Base-by-base conservation (phyloP, 345 rosid species). In the Conringia planisiliqua region DNA sequence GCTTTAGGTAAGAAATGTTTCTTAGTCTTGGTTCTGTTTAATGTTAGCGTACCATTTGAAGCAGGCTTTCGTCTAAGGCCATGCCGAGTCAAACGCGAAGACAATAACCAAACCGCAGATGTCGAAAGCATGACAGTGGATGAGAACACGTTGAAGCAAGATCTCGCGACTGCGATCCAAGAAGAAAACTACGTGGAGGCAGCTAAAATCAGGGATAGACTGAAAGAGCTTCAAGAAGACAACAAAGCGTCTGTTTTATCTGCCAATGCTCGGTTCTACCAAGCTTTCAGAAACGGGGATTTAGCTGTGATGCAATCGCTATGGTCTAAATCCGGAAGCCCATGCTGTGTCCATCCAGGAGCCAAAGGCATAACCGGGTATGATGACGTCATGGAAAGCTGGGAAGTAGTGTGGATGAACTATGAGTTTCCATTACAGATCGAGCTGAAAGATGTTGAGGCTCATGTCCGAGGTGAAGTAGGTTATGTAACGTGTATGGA, bases 321-420 rank as follows among this genome's bases (percentile, higher is more conserved):
- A 3, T 90, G 97, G 98, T 78, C 87, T 1, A 87, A 82, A 74
- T 79, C 86, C 0, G 89, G 83, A 55, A 78, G 86, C 46, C 86
- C 84, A 0, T 90, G 97, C 64, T 92, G 97, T 43, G 93, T 90
- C 62, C 97, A 95, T 70, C 99, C 99, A 0, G 96, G 96, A 14
- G 89, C 90, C 0, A 83, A 87, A 81, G 97, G 93, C 20, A 86
- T 95, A 65, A 78, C 82, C 0, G 94, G 98, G 24, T 88, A 95
- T 32, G 97, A 90, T 26, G 74, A 80, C 12, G 92, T 94, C 27
- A 85, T 94, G 82, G 98, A 92, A 68, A 95, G 99, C 81, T 92
- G 98, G 98, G 97, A 90, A 58, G 73, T 86, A 77, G 96, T 95
- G 32, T 86, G 96, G 99, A 85, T 84, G 88, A 86, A 92, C 80